A percentile compares a stretch with the other conserved stretches of the same genome.
Conservation (phyloP, 768 basidiomycete species). For the Panaeolus cyanescens region DNA sequence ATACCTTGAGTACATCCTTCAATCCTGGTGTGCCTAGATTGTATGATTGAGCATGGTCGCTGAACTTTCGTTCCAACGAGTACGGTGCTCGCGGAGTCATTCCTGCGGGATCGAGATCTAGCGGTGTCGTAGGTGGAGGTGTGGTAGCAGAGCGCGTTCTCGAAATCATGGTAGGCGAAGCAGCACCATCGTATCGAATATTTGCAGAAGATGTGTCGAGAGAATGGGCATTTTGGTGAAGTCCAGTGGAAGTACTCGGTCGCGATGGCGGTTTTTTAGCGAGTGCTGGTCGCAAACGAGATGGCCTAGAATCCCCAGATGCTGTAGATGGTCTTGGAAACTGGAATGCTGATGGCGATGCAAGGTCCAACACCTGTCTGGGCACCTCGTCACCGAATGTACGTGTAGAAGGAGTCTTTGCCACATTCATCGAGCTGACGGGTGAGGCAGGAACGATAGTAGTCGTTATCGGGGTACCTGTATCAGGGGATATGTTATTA, state of each 20-base stretch:
- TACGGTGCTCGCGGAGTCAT: conserved; percentile 8
- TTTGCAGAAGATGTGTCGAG: conserved; percentile 44
- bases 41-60: conserved; percentile 6
- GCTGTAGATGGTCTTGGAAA: conserved; percentile 30
- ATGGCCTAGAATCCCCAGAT: not conserved
- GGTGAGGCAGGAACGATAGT: not conserved
- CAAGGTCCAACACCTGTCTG: conserved; percentile 26
- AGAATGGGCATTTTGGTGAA: conserved; percentile 61
- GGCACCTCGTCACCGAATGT: conserved; percentile 9
- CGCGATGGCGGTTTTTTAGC: not conserved
- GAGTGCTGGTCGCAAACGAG: conserved; percentile 1
- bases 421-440: conserved; percentile 13
- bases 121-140: conserved; percentile 27
- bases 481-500: not conserved
- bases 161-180: conserved; percentile 31
- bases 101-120: conserved; percentile 8
- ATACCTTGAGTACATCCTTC: conserved; percentile 75
- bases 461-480: not conserved
- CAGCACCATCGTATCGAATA: conserved; percentile 21
- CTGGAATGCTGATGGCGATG: conserved; percentile 42
- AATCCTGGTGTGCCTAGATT: conserved; percentile 53
- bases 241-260: conserved; percentile 18
- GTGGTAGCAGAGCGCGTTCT: conserved; percentile 46
- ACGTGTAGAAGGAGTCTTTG: conserved; percentile 4
- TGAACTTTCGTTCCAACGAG: conserved; percentile 9